Conservation (phyloP, 73 alveolate species). For the Tetrahymena borealis region DNA sequence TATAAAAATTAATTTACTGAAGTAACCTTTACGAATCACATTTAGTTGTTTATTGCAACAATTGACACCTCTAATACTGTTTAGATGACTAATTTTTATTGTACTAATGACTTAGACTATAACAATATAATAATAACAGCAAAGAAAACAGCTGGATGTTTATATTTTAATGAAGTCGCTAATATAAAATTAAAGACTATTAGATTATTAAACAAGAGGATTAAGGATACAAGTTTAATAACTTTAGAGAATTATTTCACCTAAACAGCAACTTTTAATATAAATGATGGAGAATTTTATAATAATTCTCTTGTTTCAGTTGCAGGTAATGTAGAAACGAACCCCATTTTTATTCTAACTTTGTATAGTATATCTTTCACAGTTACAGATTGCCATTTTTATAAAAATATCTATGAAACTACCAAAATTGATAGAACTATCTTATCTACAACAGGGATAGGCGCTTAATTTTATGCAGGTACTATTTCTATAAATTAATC, state of each 20-base stretch:
- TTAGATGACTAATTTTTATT: not conserved
- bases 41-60: not conserved
- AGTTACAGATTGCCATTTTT: no score
- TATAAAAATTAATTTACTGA: not conserved
- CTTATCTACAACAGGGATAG: no score
- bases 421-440: no score
- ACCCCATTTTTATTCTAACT: no score
- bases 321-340: no score
- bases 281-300: no score
- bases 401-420: no score
- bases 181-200: not conserved
- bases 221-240: not conserved
- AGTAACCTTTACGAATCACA: not conserved
- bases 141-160: not conserved
- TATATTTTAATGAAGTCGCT: not conserved
- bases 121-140: not conserved
- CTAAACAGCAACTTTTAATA: no score
- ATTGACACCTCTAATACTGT: not conserved
- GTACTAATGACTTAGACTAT: not conserved
- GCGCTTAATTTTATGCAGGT: no score
- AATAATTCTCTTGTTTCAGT: no score
- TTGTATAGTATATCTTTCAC: no score
- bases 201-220: not conserved
- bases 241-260: not conserved
- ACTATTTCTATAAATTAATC: no score